phyloP scores from a whole-genome alignment of 2,329 filamentous ascomycete species.

The Colletotrichum sp. region DNA sequence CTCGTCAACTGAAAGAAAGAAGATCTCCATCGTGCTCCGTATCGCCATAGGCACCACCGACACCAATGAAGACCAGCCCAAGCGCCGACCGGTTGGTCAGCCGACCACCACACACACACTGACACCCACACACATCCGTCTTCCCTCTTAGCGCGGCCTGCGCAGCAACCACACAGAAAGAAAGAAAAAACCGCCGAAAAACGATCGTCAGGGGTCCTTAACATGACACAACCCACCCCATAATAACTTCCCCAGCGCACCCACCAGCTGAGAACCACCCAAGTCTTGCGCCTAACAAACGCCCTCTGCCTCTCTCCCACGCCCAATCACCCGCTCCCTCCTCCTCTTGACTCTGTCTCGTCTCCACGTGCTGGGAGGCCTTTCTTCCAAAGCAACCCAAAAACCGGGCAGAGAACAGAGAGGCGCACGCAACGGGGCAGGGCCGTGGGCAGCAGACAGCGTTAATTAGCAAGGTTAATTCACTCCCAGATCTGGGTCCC shows the following conservation, averaged over 20 bases:
- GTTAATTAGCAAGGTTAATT: not conserved
- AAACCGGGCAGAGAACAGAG: not conserved
- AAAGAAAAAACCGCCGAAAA: not conserved
- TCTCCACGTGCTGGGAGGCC: constrained; percentile 1
- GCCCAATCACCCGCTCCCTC: not conserved
- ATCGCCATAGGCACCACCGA: not conserved
- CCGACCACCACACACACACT: not conserved
- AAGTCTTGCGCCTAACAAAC: not conserved
- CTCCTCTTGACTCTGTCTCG: not conserved
- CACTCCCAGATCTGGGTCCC: not conserved
- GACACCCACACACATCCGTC: not conserved
- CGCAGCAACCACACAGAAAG: not conserved
- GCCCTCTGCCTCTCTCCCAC: not conserved
- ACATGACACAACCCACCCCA: constrained; percentile 7
- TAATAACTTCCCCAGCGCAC: constrained; percentile 11
- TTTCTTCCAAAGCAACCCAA: not conserved
- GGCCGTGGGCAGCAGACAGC: not conserved
- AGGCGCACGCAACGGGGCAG: not conserved
- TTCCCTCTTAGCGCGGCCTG: not conserved
- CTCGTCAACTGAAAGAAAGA: not conserved
- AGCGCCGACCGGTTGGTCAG: not conserved
- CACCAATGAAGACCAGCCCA: not conserved
- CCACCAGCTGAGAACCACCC: not conserved
- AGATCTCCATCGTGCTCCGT: not conserved
- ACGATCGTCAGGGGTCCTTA: constrained; percentile 16